Conservation (phyloP, 2,329 filamentous ascomycete species). For the Mycocentrospora acerina region DNA sequence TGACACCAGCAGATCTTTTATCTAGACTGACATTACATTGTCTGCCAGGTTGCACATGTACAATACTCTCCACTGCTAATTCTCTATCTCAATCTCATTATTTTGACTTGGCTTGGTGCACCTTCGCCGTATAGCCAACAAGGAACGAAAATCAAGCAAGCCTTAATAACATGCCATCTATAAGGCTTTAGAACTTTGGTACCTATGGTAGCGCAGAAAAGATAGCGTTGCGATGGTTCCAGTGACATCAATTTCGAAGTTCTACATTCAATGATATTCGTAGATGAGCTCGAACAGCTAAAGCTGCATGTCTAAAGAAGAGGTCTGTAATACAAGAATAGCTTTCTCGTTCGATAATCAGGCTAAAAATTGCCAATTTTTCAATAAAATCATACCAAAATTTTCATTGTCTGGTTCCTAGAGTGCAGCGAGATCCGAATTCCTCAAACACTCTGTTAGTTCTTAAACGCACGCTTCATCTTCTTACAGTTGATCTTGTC, state of each 20-base stretch:
- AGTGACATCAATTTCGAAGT: not conserved
- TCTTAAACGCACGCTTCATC: too few relatives aligned
- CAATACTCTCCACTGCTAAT: not conserved
- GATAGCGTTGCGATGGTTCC: not conserved
- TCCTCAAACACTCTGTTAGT: too few relatives aligned
- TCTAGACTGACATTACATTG: constrained; percentile 1
- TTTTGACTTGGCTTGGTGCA: not conserved
- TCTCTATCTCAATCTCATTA: too few relatives aligned
- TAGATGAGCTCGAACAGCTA: constrained; percentile 4
- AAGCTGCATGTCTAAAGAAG: constrained; percentile 1
- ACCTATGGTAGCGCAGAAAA: not conserved
- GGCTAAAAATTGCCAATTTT: too few relatives aligned
- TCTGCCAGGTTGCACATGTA: constrained; percentile 8
- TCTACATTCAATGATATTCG: not conserved
- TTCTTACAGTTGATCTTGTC: too few relatives aligned
- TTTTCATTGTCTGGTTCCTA: too few relatives aligned
- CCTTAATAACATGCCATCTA: constrained; percentile 3
- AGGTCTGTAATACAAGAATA: not conserved
- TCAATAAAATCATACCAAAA: too few relatives aligned
- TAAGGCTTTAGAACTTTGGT: not conserved
- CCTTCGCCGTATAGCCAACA: not conserved
- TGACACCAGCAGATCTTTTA: constrained; percentile 4
- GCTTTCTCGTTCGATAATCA: too few relatives aligned
- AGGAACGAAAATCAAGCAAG: constrained; percentile 1
- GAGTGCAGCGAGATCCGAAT: too few relatives aligned